A percentile compares a stretch with the other conserved stretches of the same genome.
Conservation (phyloP, 129 eudicot genomes). For the Artemisia annua region DNA sequence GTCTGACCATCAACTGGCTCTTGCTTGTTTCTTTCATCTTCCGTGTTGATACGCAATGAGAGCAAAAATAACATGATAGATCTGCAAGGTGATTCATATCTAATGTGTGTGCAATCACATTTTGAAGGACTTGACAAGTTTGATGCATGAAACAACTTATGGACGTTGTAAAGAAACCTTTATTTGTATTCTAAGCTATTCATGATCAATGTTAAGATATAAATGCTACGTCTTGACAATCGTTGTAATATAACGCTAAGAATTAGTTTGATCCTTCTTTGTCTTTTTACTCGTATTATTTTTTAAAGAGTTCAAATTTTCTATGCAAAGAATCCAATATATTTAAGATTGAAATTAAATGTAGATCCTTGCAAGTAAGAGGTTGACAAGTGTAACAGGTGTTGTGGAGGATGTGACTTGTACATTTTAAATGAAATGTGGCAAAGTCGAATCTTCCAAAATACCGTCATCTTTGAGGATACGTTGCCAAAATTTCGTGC, state of each 20-base stretch:
- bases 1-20: background rate
- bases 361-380: conserved; percentile 7
- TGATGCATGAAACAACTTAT: background rate
- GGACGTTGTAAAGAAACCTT: too few relatives aligned
- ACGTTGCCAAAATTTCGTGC: conserved; percentile 29
- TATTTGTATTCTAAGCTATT: too few relatives aligned
- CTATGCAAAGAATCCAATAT: background rate
- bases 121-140: background rate
- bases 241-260: too few relatives aligned
- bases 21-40: conserved; percentile 3
- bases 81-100: too few relatives aligned
- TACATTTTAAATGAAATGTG: background rate
- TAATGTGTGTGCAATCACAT: too few relatives aligned
- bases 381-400: conserved; percentile 26
- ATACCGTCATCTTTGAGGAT: conserved; percentile 24
- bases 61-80: background rate
- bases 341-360: background rate
- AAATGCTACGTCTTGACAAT: too few relatives aligned
- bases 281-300: too few relatives aligned
- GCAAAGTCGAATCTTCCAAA: conserved; percentile 14
- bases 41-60: background rate
- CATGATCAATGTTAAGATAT: too few relatives aligned
- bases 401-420: conserved; percentile 1
- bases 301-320: background rate
- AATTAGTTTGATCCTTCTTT: too few relatives aligned